Conservation (phyloP, 352 stramenopile species). For the Phytophthora europaea region DNA sequence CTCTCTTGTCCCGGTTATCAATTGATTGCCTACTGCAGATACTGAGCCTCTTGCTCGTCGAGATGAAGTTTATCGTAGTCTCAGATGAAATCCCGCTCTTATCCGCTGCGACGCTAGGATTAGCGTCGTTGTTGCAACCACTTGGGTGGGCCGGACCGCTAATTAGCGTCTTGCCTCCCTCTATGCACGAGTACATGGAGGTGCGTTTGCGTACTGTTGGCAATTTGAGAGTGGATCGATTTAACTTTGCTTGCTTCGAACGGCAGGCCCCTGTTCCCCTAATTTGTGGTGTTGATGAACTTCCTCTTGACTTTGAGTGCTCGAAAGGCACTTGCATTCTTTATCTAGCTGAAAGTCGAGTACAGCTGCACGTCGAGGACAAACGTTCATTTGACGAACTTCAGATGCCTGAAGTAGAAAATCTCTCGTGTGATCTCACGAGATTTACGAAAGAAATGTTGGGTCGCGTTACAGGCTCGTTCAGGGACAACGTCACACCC, state of each 20-base stretch:
- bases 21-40: slow-evolving; percentile 58
- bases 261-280: slow-evolving; percentile 57
- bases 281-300: slow-evolving; percentile 59
- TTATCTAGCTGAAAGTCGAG: slow-evolving; percentile 39
- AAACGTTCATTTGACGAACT: slow-evolving; percentile 13
- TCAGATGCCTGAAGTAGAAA: slow-evolving; percentile 41
- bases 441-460: slow-evolving; percentile 50
- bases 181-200: slow-evolving; percentile 69
- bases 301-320: slow-evolving; percentile 50
- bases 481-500: slow-evolving; percentile 34
- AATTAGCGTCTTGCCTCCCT: slow-evolving; percentile 58
- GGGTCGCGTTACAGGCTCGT: slow-evolving; percentile 29
- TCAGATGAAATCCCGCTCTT: slow-evolving; percentile 54
- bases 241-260: neutral
- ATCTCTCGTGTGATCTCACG: slow-evolving; percentile 45
- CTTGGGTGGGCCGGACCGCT: slow-evolving; percentile 61
- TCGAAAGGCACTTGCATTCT: slow-evolving; percentile 49
- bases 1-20: slow-evolving; percentile 42
- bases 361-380: slow-evolving; percentile 52
- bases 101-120: slow-evolving; percentile 50
- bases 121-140: slow-evolving; percentile 56
- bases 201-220: slow-evolving; percentile 19
- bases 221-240: neutral
- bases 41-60: slow-evolving; percentile 49
- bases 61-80: slow-evolving; percentile 68